Evolutionary conservation across 495 filamentous ascomycete genomes (phyloP), one percentile per base, ranked within the genome.

Genomic region (Penicillium ucsense): DNA sequence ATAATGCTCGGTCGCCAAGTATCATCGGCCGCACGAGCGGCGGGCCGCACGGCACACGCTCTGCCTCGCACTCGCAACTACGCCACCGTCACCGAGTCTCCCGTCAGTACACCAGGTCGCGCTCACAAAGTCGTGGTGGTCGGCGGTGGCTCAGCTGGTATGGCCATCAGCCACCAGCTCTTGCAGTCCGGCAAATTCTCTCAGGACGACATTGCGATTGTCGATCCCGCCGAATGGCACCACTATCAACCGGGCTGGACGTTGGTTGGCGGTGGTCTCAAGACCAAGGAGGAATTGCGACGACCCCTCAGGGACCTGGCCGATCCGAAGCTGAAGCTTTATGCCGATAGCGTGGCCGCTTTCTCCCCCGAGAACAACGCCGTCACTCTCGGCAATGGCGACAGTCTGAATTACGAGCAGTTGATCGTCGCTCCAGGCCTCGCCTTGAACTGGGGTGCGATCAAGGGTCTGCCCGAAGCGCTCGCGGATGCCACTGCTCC

Each of bases 241-340:
- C 74, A 84, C 68, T 85, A 84, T 65, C 82, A 85, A 61, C 81
- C 82, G 3, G 82, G 82, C 46, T 85, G 82, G 82, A 84, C 82
- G 8, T 70, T 85, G 3, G 81, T 84, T 34, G 81, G 78, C 40
- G 79, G 80, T 29, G 82, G 82, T 9, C 69, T 85, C 38, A 83
- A 80, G 56, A 67, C 65, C 36, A 73, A 78, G 31, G 61, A 79
- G 37, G 68, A 76, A 3, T 67, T 82, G 39, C 72, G 72, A 12
- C 65, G 66, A 41, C 78, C 75, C 5, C 60, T 84, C 35, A 60
- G 64, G 8, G 61, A 62, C 44, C 58, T 83, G 28, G 67, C 83
- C 32, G 74, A 82, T 49, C 62, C 77, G 37, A 80, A 82, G 51
- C 68, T 84, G 37, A 78, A 78, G 52, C 75, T 82, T 57, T 84